A percentile compares a stretch with the other conserved stretches of the same genome.
Evolutionary conservation across 2,329 filamentous ascomycete species (phyloP).

Genomic region (Tolypocladium amazonense): DNA sequence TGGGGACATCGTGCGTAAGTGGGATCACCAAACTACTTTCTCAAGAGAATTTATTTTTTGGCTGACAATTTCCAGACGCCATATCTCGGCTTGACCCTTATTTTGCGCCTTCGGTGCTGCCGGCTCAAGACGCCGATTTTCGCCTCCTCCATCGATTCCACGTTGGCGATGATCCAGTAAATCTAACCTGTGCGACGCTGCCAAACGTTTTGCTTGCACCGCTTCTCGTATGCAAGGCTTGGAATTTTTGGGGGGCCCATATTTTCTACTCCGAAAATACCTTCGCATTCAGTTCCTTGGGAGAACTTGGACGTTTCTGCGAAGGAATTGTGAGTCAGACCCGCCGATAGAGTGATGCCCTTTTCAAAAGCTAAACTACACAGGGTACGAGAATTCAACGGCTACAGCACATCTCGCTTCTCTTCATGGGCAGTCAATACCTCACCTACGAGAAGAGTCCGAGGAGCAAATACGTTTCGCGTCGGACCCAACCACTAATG

Average conservation of each 20-base stretch:
- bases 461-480: conserved; percentile 16
- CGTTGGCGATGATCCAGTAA: neutral
- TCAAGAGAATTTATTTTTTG: neutral
- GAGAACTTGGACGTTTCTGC: neutral
- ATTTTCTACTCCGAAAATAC: neutral
- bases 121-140: neutral
- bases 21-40: too few species aligned
- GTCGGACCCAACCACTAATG: conserved; percentile 23
- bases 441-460: conserved; percentile 11
- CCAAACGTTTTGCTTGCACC: neutral
- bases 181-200: neutral
- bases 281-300: neutral
- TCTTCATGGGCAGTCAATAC: conserved; percentile 8
- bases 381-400: conserved; percentile 25
- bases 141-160: neutral
- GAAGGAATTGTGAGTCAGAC: neutral
- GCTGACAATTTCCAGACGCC: neutral
- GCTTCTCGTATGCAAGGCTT: neutral
- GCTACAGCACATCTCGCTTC: conserved; percentile 28
- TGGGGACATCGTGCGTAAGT: neutral
- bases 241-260: neutral
- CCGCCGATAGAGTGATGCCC: neutral
- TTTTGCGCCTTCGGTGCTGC: neutral
- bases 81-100: neutral
- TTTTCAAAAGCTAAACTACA: neutral